Conservation (phyloP, 179 eudicot species). For the Carnegiea gigantea region DNA sequence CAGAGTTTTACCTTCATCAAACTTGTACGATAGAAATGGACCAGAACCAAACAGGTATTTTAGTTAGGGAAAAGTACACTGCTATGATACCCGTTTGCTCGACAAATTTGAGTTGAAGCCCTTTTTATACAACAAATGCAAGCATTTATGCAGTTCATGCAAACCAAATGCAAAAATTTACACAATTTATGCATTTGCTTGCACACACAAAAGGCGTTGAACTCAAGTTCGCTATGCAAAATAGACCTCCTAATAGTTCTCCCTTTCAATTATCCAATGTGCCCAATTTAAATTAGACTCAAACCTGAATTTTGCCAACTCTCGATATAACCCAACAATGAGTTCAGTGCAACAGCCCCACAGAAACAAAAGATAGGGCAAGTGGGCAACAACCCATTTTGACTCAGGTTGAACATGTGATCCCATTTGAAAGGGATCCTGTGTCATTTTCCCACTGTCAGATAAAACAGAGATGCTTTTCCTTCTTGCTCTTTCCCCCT, state of each 20-base stretch:
- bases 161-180: too few relatives aligned
- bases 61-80: too few relatives aligned
- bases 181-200: too few relatives aligned
- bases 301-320: neutral
- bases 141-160: too few relatives aligned
- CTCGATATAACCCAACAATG: neutral
- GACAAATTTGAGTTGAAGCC: too few relatives aligned
- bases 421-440: neutral
- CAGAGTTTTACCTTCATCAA: too few relatives aligned
- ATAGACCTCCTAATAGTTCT: too few relatives aligned
- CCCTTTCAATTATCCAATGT: neutral
- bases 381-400: neutral
- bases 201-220: too few relatives aligned
- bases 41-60: neutral
- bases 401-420: neutral
- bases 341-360: neutral
- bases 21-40: too few relatives aligned
- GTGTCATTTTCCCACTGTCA: neutral
- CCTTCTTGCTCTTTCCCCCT: neutral
- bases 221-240: too few relatives aligned
- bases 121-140: too few relatives aligned
- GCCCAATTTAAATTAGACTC: neutral
- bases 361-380: neutral
- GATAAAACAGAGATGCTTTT: neutral
- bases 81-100: too few relatives aligned